Evolutionary conservation across 176 grass and related monocot species (phyloP), one percentile per base, ranked within the genome.

Genomic region (Zizania latifolia): DNA sequence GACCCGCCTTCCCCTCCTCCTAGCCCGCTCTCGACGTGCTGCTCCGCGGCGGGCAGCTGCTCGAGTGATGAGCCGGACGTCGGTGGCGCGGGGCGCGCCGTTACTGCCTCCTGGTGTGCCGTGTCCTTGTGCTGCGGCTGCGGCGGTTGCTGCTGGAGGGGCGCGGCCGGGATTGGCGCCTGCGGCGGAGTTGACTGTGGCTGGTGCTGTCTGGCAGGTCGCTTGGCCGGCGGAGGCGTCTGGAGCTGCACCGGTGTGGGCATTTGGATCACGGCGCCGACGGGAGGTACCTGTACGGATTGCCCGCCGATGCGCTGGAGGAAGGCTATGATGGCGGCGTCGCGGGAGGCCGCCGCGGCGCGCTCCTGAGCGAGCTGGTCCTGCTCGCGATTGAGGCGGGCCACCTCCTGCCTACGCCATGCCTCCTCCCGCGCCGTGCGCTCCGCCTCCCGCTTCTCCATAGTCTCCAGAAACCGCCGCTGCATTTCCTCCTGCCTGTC

Each of bases 401-500:
- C 90, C n/a, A 88, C 89, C 74, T 97, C 94, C 83, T 97, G 94
- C 39, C 88, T 22, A 23, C 94, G 87, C 94, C 94, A 97, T 27
- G 90, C 88, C 71, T 97, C 94, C 72, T 97, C 94, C 29, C 90
- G 68, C 27, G 87, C 80, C 75, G 90, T 86, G 75, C 94, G 84
- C 36, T 98, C 94, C 67, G 89, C 83, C 57, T 98, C 94, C 60
- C 81, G 58, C 68, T 85, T 94, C 84, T 94, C 94, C 51, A 98
- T 82, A 14, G 75, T 93, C 78, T 98, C 94, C 41, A 98, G 61
- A 83, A 98, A 94, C 37, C 86, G 78, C 44, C 81, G 84, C 75
- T 98, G 94, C 91, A 92, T 88, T 29, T 83, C 82, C 86, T 98
- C 91, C 68, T 98, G 94, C 79, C 86, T 66, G 30, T 88, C 74